Conservation (phyloP, 495 filamentous ascomycete species). For the Aspergillus nidulans region DNA sequence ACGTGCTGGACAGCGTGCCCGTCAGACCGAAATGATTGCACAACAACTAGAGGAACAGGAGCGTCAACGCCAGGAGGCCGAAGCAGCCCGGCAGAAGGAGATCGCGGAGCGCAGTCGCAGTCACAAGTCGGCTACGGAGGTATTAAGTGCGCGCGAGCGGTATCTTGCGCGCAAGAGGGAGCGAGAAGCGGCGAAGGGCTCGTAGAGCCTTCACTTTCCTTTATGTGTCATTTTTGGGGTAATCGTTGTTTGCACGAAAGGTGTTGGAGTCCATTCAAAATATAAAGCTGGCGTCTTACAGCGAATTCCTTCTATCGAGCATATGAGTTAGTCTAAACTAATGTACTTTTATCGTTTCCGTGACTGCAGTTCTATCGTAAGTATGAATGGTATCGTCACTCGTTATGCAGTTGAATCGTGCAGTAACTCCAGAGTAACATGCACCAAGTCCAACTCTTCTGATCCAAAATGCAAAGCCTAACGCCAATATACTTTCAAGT, state of each 20-base stretch:
- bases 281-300: neutral
- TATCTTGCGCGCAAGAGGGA: conserved; percentile 82
- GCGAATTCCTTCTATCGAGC: neutral
- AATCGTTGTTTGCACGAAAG: neutral
- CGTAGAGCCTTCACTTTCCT: neutral
- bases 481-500: conserved; percentile 29
- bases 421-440: conserved; percentile 2
- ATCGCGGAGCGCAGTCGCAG: conserved; percentile 71
- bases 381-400: neutral
- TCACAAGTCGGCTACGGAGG: conserved; percentile 69
- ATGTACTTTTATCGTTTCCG: neutral
- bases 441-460: neutral
- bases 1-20: conserved; percentile 60
- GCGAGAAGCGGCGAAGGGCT: conserved; percentile 50
- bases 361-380: neutral
- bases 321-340: neutral
- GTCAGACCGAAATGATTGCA: conserved; percentile 85
- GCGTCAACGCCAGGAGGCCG: conserved; percentile 74
- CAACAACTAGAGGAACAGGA: conserved; percentile 61
- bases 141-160: conserved; percentile 80
- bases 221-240: neutral
- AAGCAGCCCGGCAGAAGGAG: conserved; percentile 60
- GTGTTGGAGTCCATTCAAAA: neutral
- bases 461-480: conserved; percentile 3
- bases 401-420: neutral